A percentile compares a stretch with the other conserved stretches of the same genome.
These are phyloP conservation scores for Moniliella sp. DNA, from an alignment of 1,284 basidiomycete genomes.

Conservation along the genomic window DNA sequence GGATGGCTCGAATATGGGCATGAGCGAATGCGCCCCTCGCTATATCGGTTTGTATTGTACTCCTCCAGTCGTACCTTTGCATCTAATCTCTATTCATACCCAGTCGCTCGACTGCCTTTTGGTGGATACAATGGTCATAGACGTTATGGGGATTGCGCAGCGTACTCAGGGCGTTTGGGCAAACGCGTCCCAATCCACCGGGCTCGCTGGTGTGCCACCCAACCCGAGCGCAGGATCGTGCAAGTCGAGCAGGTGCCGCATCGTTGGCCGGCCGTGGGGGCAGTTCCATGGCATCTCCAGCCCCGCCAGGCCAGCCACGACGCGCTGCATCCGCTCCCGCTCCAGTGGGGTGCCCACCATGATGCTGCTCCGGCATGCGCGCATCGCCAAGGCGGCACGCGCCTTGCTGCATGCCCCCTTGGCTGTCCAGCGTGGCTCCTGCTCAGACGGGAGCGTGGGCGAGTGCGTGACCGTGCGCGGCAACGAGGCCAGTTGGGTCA, in stretches of 20 bases:
- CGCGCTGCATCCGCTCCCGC: constrained; percentile 51
- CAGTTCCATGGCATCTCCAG: constrained; percentile 98
- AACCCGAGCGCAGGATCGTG: background rate
- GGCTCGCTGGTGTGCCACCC: background rate
- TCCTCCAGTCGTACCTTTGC: no score
- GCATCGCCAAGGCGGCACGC: constrained; percentile 83
- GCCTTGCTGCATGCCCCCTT: constrained; percentile 66
- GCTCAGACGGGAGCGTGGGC: constrained; percentile 52
- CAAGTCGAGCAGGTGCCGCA: constrained; percentile 43
- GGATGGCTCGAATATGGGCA: no score
- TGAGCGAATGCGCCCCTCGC: no score
- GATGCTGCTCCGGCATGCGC: constrained; percentile 81
- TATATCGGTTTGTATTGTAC: no score
- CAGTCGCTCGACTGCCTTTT: no score
- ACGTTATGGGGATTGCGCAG: no score
- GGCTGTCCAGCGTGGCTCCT: constrained; percentile 43
- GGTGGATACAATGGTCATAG: no score
- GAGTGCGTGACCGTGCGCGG: no score
- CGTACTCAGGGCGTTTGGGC: no score
- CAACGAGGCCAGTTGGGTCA: constrained; percentile 64
- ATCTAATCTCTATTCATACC: no score
- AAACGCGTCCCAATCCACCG: no score
- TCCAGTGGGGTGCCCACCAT: constrained; percentile 79
- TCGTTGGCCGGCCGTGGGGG: constrained; percentile 83
- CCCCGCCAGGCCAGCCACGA: constrained; percentile 73